phyloP scores from a whole-genome alignment of 2,329 filamentous ascomycete genomes.

The Juglanconis sp. region DNA sequence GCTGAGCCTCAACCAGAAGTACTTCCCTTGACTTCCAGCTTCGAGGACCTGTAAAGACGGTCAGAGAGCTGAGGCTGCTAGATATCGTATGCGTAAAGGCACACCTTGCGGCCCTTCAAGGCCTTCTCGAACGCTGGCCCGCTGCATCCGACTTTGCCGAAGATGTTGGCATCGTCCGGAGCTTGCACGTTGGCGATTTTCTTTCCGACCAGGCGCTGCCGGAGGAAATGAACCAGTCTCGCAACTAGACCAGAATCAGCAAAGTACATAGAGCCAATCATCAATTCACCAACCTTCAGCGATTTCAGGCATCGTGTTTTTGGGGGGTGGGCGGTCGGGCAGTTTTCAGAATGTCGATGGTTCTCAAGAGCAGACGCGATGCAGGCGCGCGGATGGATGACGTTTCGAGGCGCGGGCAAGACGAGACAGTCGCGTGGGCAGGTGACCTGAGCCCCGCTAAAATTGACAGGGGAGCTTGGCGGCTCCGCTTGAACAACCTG shows the following conservation, averaged over 20 bases:
- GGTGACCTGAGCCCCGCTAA: constrained; percentile 1
- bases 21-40: constrained; percentile 89
- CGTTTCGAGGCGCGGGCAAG: background rate
- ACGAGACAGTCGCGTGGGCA: background rate
- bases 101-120: constrained; percentile 67
- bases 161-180: constrained; percentile 79
- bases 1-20: constrained; percentile 74
- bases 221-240: constrained; percentile 81
- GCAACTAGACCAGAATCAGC: constrained; percentile 52
- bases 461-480: constrained; percentile 1
- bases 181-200: constrained; percentile 68
- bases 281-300: constrained; percentile 47
- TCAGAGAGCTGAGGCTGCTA: background rate
- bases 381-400: constrained; percentile 7
- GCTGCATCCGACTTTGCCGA: constrained; percentile 84
- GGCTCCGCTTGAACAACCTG: constrained; percentile 3
- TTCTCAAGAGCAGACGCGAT: constrained; percentile 2
- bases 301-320: constrained; percentile 56
- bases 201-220: constrained; percentile 79
- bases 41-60: constrained; percentile 43
- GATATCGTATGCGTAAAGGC: background rate
- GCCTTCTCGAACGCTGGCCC: constrained; percentile 71
- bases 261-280: background rate
- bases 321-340: background rate
- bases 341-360: background rate